Percentiles rank a stretch among this genome's conserved stretches.
These are phyloP conservation scores for Zygotorulaspora danielsina DNA, from an alignment of 805 yeast species.

Conservation along the genomic window DNA sequence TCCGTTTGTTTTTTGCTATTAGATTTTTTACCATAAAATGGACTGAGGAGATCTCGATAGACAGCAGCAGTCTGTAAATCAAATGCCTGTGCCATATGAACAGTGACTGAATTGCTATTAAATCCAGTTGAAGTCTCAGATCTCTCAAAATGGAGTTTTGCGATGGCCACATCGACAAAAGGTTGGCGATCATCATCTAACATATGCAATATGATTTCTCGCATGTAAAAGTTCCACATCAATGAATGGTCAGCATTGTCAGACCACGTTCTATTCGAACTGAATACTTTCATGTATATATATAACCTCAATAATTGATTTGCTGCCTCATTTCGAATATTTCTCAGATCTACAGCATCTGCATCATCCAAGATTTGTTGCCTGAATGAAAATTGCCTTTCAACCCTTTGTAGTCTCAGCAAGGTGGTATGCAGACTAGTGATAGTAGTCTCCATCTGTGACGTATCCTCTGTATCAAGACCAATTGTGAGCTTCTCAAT, in stretches of 20 bases:
- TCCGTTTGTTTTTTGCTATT: conserved; percentile 12
- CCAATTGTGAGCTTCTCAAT: conserved; percentile 65
- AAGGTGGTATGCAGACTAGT: conserved; percentile 47
- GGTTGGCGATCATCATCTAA: conserved; percentile 56
- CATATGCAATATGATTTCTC: conserved; percentile 67
- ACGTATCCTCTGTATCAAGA: conserved; percentile 61
- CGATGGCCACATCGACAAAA: conserved; percentile 65
- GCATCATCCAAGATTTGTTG: conserved; percentile 48
- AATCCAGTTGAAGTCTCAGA: conserved; percentile 63
- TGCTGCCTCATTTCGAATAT: conserved; percentile 37
- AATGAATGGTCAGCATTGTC: conserved; percentile 38
- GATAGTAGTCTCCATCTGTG: conserved; percentile 46
- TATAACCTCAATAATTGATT: conserved; percentile 42
- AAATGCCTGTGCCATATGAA: conserved; percentile 63
- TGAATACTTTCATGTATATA: conserved; percentile 43
- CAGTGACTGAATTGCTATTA: conserved; percentile 54
- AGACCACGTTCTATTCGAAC: conserved; percentile 33
- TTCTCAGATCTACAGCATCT: conserved; percentile 42
- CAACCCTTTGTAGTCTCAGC: conserved; percentile 39
- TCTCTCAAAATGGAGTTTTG: conserved; percentile 56
- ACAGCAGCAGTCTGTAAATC: conserved; percentile 54
- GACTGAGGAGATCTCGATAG: conserved; percentile 69
- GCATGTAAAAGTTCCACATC: conserved; percentile 63
- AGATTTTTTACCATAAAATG: conserved; percentile 34
- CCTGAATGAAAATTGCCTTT: conserved; percentile 47